Evolutionary conservation across 75 land plant species (phyloP).

Genomic region (Cryptomeria japonica): DNA sequence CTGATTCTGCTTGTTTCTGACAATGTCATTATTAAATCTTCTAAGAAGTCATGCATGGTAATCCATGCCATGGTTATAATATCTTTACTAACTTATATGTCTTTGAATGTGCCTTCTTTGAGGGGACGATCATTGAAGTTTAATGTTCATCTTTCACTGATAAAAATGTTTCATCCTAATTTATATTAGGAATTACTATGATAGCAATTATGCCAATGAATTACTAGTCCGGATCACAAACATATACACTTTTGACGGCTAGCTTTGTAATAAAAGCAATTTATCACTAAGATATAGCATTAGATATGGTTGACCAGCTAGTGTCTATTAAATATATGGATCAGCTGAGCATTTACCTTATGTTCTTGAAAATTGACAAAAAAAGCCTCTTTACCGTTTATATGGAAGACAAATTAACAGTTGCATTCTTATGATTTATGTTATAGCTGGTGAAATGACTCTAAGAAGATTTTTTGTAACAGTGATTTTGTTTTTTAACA

Average conservation of each 20-base stretch:
- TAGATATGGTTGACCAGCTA: background rate
- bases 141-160: no score
- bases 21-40: background rate
- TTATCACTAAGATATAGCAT: background rate
- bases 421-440: background rate
- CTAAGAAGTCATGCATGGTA: background rate
- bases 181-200: background rate
- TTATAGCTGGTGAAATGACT: background rate
- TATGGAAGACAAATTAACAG: background rate
- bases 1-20: background rate
- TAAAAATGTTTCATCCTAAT: background rate
- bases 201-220: background rate
- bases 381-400: background rate
- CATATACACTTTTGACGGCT: background rate
- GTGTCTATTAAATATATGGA: background rate
- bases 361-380: background rate
- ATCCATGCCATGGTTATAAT: background rate
- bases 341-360: background rate
- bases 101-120: background rate
- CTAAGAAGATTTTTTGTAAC: background rate
- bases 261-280: background rate
- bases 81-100: background rate
- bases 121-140: background rate
- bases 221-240: background rate
- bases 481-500: background rate